Conservation (phyloP, 1,284 basidiomycete genomes). For the Malassezia sp. region DNA sequence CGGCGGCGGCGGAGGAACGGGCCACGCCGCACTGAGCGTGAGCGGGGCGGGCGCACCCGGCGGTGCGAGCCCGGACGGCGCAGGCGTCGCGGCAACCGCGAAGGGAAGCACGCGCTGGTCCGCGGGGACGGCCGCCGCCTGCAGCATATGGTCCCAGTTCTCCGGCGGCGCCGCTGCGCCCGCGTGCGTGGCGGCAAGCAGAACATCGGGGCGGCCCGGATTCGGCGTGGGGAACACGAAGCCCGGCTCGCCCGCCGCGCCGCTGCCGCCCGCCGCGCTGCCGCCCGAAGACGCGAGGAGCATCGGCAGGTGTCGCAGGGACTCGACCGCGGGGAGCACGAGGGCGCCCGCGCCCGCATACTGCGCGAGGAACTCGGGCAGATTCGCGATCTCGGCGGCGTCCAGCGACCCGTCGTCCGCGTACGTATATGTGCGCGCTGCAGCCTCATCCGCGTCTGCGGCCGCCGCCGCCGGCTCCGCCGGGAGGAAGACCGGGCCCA, state of each 20-base stretch:
- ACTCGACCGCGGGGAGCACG: conserved; percentile 26
- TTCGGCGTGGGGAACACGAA: conserved; percentile 9
- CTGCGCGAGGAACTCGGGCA: conserved; percentile 23
- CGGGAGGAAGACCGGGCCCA: conserved; percentile 4
- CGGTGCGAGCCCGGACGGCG: neutral
- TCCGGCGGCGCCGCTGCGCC: neutral
- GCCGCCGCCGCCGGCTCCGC: neutral
- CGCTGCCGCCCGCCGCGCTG: neutral
- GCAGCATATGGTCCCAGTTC: conserved; percentile 16
- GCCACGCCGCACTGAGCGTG: conserved; percentile 3
- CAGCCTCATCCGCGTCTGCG: neutral
- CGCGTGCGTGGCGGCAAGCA: conserved; percentile 16
- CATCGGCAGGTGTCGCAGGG: conserved; percentile 19
- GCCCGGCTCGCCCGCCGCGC: conserved; percentile 3
- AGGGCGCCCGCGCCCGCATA: conserved; percentile 15
- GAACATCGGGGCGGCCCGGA: conserved; percentile 16
- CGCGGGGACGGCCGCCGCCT: neutral
- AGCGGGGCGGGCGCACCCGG: neutral
- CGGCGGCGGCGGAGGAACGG: conserved; percentile 19
- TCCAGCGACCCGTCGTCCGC: conserved; percentile 31
- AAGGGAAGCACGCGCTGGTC: conserved; percentile 5
- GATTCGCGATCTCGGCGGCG: conserved; percentile 23
- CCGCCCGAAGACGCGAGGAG: too few species aligned
- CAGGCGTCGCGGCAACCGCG: neutral
- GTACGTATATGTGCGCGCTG: conserved; percentile 14